phyloP scores from a whole-genome alignment of 306 rosid species.

The Elaeagnus macrophylla region DNA sequence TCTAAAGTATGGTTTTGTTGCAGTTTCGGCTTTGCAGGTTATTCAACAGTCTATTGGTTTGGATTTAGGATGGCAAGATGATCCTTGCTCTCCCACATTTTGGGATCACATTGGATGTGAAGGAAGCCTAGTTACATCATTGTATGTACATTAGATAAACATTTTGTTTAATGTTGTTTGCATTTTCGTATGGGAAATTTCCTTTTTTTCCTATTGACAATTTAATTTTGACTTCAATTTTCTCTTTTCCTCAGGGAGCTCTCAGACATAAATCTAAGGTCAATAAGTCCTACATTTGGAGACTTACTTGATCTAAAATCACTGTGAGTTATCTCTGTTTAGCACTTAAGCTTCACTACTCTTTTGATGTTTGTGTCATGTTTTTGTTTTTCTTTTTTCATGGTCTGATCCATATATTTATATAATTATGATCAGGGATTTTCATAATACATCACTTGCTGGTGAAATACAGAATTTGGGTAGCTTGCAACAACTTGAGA shows the following conservation, averaged over 20 bases:
- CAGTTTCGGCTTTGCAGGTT: conserved; percentile 86
- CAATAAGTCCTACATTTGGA: conserved; percentile 71
- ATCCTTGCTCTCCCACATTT: conserved; percentile 75
- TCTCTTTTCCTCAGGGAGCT: conserved; percentile 46
- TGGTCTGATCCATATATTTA: not conserved
- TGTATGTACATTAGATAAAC: conserved; percentile 32
- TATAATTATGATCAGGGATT: conserved; percentile 49
- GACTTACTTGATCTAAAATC: conserved; percentile 83
- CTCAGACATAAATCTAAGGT: conserved; percentile 60
- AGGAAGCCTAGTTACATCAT: conserved; percentile 65
- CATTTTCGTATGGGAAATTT: no score
- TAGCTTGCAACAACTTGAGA: conserved; percentile 67
- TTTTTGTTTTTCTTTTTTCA: not conserved
- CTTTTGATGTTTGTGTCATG: not conserved
- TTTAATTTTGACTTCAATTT: no score
- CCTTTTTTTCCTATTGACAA: no score
- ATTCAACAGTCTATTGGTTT: conserved; percentile 73
- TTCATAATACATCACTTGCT: conserved; percentile 73
- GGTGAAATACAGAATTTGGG: conserved; percentile 75
- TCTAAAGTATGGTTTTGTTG: conserved; percentile 14
- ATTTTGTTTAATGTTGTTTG: no score
- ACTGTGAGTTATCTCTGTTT: conserved; percentile 40
- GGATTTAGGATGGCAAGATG: conserved; percentile 90
- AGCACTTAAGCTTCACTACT: not conserved
- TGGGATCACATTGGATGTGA: conserved; percentile 76